Evolutionary conservation across 352 stramenopile genomes (phyloP).

Genomic region (Phytophthora chlamydospora): DNA sequence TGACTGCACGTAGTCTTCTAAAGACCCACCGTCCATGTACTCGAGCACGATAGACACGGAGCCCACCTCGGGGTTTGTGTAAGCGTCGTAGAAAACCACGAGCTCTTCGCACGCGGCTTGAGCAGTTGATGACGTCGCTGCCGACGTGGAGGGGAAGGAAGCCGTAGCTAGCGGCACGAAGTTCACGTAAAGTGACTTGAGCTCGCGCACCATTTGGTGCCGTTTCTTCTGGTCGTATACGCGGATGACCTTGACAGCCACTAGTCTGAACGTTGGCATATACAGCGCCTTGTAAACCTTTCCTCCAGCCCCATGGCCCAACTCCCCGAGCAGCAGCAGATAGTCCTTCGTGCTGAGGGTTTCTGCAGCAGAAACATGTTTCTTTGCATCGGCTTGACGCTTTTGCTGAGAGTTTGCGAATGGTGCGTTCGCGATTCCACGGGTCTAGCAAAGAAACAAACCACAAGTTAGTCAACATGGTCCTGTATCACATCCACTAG

Average conservation of each 20-base stretch:
- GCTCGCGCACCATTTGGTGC: slow-evolving; percentile 88
- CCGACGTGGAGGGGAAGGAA: slow-evolving; percentile 6
- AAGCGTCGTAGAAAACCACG: slow-evolving; percentile 93
- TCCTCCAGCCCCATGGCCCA: slow-evolving; percentile 85
- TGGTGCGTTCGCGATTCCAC: slow-evolving; percentile 73
- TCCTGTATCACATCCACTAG: background rate
- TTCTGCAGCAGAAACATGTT: slow-evolving; percentile 17
- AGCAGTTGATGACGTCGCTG: slow-evolving; percentile 1
- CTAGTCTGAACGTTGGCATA: slow-evolving; percentile 87
- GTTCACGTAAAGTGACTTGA: slow-evolving; percentile 87
- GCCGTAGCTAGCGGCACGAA: slow-evolving; percentile 71
- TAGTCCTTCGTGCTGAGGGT: slow-evolving; percentile 66
- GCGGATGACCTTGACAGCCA: slow-evolving; percentile 90
- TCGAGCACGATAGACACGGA: slow-evolving; percentile 94
- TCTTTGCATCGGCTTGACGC: slow-evolving; percentile 12
- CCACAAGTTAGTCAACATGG: slow-evolving; percentile 6
- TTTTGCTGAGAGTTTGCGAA: slow-evolving; percentile 42
- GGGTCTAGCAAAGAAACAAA: slow-evolving; percentile 48
- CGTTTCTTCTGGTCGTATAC: slow-evolving; percentile 90
- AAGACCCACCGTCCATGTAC: slow-evolving; percentile 93
- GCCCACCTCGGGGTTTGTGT: slow-evolving; percentile 85
- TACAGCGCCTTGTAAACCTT: slow-evolving; percentile 92
- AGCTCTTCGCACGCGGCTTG: slow-evolving; percentile 79
- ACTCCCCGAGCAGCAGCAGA: slow-evolving; percentile 69
- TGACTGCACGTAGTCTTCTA: slow-evolving; percentile 79